Conservation (phyloP, 2,329 filamentous ascomycete genomes). For the Drechslera avenae region DNA sequence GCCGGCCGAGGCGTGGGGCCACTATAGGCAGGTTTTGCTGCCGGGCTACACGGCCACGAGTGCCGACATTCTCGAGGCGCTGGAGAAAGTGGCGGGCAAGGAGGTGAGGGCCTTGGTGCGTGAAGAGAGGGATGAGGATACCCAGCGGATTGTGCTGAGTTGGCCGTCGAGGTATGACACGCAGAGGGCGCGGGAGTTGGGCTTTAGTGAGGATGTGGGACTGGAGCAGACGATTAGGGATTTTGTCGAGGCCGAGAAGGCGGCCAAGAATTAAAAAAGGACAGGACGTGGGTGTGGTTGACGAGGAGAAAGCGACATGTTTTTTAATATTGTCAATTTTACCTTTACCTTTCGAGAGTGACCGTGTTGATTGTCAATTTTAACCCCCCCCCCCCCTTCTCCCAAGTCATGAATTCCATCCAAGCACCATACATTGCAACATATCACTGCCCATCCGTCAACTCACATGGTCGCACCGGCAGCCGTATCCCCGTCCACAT, state of each 20-base stretch:
- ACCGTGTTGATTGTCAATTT: no score
- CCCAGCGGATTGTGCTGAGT: conserved; percentile 60
- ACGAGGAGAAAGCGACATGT: no score
- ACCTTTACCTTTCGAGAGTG: no score
- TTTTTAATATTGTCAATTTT: no score
- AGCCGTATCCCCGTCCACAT: conserved; percentile 38
- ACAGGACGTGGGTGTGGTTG: no score
- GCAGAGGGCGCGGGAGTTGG: conserved; percentile 60
- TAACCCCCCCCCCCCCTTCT: no score
- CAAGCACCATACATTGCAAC: no score
- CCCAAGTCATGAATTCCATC: neutral
- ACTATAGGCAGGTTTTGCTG: conserved; percentile 59
- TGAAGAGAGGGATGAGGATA: conserved; percentile 57
- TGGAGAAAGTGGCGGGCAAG: conserved; percentile 61
- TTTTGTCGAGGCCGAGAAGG: conserved; percentile 45
- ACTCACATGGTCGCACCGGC: conserved; percentile 44
- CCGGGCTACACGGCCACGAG: conserved; percentile 62
- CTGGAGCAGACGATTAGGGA: conserved; percentile 55
- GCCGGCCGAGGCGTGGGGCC: conserved; percentile 56
- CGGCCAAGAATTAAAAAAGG: no score
- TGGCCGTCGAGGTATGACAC: conserved; percentile 63
- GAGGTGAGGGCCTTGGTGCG: conserved; percentile 57
- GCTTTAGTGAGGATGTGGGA: conserved; percentile 56
- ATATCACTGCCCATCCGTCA: neutral
- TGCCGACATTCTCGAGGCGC: conserved; percentile 61